Evolutionary conservation across 345 rosid genomes (phyloP).

Genomic region (Acer yangbiense): DNA sequence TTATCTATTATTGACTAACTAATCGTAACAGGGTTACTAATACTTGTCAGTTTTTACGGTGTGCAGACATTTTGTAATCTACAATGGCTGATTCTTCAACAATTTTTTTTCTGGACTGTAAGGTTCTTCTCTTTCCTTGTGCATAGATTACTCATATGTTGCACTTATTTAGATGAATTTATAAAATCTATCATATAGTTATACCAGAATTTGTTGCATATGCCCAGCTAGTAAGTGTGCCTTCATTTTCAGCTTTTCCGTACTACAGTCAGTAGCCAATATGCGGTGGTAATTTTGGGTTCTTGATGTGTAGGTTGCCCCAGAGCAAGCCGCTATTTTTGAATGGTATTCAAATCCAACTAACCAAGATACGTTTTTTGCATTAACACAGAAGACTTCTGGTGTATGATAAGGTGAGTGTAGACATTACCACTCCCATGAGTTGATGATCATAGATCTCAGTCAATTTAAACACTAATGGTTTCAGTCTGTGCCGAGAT

Average conservation of each 20-base stretch:
- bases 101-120: conserved; percentile 13
- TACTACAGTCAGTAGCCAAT: background rate
- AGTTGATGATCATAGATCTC: conserved; percentile 5
- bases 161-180: no score
- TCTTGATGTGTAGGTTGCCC: conserved; percentile 19
- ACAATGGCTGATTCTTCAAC: background rate
- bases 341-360: background rate
- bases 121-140: conserved; percentile 19
- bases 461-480: background rate
- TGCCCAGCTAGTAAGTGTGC: background rate
- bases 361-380: background rate
- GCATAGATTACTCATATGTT: background rate
- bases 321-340: conserved; percentile 7
- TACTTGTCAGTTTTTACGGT: conserved; percentile 7
- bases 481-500: background rate
- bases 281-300: background rate
- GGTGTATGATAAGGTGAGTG: conserved; percentile 23
- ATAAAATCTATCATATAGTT: background rate
- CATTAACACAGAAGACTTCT: background rate
- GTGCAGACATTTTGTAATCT: conserved; percentile 4
- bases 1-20: no score
- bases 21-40: background rate
- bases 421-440: background rate
- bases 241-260: background rate
- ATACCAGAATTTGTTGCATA: background rate